These are phyloP conservation scores for Massariosphaeria phaeospora DNA, from an alignment of 495 filamentous ascomycete genomes.

Conservation along the genomic window DNA sequence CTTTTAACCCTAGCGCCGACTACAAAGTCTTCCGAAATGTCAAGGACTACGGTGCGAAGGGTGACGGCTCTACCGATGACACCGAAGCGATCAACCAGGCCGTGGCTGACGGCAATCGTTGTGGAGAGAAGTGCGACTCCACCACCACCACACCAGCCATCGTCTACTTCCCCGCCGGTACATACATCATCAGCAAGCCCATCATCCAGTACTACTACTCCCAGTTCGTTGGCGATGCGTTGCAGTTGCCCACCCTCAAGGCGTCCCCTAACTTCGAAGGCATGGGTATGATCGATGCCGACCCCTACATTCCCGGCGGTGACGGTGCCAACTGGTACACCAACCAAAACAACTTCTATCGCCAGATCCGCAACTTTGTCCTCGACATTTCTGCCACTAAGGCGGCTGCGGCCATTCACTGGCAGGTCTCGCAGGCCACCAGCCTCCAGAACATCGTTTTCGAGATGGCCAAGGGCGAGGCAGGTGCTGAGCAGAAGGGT, in stretches of 20 bases:
- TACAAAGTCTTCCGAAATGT: conserved; percentile 47
- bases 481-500: conserved; percentile 39
- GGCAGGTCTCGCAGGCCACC: conserved; percentile 96
- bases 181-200: conserved; percentile 54
- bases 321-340: conserved; percentile 68
- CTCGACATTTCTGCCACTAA: conserved; percentile 76
- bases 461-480: conserved; percentile 42
- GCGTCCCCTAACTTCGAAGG: conserved; percentile 67
- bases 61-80: conserved; percentile 48
- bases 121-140: conserved; percentile 49
- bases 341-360: conserved; percentile 99
- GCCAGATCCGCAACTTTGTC: conserved; percentile 88
- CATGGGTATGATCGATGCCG: conserved; percentile 84
- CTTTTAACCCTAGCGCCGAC: conserved; percentile 25
- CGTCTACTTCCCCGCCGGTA: conserved; percentile 58
- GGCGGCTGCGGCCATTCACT: conserved; percentile 78
- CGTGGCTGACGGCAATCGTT: conserved; percentile 47
- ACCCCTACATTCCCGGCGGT: conserved; percentile 63
- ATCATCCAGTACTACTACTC: conserved; percentile 64
- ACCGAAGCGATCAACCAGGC: conserved; percentile 52
- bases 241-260: conserved; percentile 69
- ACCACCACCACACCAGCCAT: conserved; percentile 46
- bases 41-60: conserved; percentile 47
- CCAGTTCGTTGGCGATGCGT: conserved; percentile 61
- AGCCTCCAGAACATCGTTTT: conserved; percentile 56